These are phyloP conservation scores for Pseudogymnoascus sp. DNA, from an alignment of 2,329 filamentous ascomycete genomes.

Conservation along the genomic window DNA sequence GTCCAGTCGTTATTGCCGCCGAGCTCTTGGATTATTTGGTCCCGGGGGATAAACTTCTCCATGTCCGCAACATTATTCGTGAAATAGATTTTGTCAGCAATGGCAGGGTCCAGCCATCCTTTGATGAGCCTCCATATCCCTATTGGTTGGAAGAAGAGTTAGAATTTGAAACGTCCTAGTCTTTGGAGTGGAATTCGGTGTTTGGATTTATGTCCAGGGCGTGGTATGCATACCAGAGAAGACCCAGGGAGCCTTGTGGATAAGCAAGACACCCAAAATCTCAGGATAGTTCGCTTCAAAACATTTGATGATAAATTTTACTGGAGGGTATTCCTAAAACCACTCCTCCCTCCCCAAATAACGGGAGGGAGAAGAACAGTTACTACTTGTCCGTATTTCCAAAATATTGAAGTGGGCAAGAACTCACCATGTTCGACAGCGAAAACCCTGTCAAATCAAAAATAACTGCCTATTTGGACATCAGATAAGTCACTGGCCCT, in stretches of 20 bases:
- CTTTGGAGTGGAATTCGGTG: not conserved
- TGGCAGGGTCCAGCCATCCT: conserved; percentile 69
- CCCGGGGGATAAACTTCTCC: conserved; percentile 49
- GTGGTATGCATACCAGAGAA: conserved; percentile 40
- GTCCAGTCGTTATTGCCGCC: conserved; percentile 48
- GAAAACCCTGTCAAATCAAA: conserved; percentile 68
- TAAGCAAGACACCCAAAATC: conserved; percentile 60
- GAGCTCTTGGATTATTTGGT: conserved; percentile 52
- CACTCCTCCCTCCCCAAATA: conserved; percentile 24
- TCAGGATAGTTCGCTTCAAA: conserved; percentile 75
- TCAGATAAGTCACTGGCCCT: conserved; percentile 2
- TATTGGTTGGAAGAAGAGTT: conserved; percentile 10
- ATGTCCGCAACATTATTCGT: conserved; percentile 56
- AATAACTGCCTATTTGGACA: conserved; percentile 37
- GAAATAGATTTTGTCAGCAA: conserved; percentile 65
- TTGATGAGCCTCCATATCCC: conserved; percentile 55
- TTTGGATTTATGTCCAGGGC: not conserved
- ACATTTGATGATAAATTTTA: conserved; percentile 73
- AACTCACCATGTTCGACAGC: conserved; percentile 55
- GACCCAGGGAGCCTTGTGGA: conserved; percentile 69
- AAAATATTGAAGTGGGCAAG: not conserved
- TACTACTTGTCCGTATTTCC: conserved; percentile 14
- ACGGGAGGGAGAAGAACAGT: not conserved
- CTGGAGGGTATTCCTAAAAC: conserved; percentile 55
- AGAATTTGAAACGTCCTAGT: not conserved